These are phyloP conservation scores for Boletus patriciae DNA, from an alignment of 768 basidiomycete species.

Conservation along the genomic window DNA sequence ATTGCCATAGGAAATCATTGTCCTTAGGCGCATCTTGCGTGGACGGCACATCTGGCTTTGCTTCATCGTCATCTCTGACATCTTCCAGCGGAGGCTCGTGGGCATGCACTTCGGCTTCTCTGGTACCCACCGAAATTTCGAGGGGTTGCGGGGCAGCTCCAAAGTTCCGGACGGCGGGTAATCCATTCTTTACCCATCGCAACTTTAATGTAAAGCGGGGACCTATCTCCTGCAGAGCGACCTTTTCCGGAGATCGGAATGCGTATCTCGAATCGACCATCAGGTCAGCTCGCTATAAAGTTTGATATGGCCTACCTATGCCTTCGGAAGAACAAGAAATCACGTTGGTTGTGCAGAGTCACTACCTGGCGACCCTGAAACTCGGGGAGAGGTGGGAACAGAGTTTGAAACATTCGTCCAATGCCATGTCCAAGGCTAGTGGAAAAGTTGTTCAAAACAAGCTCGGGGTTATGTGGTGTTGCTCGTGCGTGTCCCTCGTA, in stretches of 20 bases:
- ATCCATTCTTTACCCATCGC: slow-evolving; percentile 81
- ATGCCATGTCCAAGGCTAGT: slow-evolving; percentile 92
- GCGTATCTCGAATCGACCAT: slow-evolving; percentile 62
- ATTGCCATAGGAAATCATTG: slow-evolving; percentile 84
- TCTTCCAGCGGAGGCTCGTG: slow-evolving; percentile 18
- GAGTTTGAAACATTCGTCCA: slow-evolving; percentile 93
- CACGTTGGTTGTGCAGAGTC: slow-evolving; percentile 94
- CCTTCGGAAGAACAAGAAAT: slow-evolving; percentile 95
- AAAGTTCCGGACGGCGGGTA: slow-evolving; percentile 75
- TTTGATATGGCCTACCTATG: slow-evolving; percentile 64
- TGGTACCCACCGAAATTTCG: slow-evolving; percentile 48
- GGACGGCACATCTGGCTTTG: slow-evolving; percentile 7
- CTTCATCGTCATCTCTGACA: slow-evolving; percentile 18
- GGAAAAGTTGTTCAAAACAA: slow-evolving; percentile 92
- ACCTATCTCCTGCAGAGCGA: slow-evolving; percentile 94
- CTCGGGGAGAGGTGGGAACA: slow-evolving; percentile 93
- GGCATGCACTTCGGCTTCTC: slow-evolving; percentile 27
- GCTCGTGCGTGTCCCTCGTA: slow-evolving; percentile 86
- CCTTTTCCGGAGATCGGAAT: slow-evolving; percentile 88
- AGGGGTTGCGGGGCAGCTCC: slow-evolving; percentile 61
- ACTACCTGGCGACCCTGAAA: slow-evolving; percentile 97
- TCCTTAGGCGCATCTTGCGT: slow-evolving; percentile 54
- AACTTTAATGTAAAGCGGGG: slow-evolving; percentile 96
- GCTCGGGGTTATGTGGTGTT: slow-evolving; percentile 91
- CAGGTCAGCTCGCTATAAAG: background rate